phyloP scores from a whole-genome alignment of 176 grass and related monocot species.

The Neostapfia colusana region DNA sequence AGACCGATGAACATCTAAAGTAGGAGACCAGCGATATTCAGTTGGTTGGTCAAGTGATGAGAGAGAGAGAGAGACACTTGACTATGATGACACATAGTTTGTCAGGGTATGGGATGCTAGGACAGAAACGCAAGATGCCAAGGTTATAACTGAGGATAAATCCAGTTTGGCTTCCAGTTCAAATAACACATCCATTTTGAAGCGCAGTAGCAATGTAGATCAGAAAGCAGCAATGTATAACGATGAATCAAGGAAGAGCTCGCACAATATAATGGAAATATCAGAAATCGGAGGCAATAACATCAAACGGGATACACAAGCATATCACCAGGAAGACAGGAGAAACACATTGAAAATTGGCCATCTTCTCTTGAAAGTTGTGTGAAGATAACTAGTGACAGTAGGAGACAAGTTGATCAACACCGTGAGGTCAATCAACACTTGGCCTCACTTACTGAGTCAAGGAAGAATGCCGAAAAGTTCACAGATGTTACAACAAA shows the following conservation, averaged over 20 bases:
- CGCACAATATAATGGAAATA: slow-evolving; percentile 35
- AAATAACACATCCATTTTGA: slow-evolving; percentile 42
- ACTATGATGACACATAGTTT: slow-evolving; percentile 24
- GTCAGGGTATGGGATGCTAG: slow-evolving; percentile 33
- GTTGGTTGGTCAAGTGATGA: slow-evolving; percentile 37
- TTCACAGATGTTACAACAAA: slow-evolving; percentile 43
- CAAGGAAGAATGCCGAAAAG: slow-evolving; percentile 28
- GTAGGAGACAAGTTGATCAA: slow-evolving; percentile 44
- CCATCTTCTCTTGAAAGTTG: slow-evolving; percentile 50
- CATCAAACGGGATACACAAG: slow-evolving; percentile 36
- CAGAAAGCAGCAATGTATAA: slow-evolving; percentile 8
- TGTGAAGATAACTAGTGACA: slow-evolving; percentile 38
- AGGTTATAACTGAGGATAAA: slow-evolving; percentile 54
- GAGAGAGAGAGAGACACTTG: slow-evolving; percentile 25
- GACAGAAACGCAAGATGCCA: slow-evolving; percentile 35
- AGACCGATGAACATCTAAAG: slow-evolving; percentile 22
- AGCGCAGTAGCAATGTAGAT: slow-evolving; percentile 35
- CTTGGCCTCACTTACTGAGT: slow-evolving; percentile 28
- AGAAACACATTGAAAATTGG: slow-evolving; percentile 37
- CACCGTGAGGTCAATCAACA: slow-evolving; percentile 46
- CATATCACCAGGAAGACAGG: slow-evolving; percentile 44
- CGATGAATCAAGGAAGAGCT: slow-evolving; percentile 36
- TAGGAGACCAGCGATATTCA: not conserved
- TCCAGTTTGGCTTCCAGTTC: slow-evolving; percentile 32
- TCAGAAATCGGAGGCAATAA: too few species aligned